phyloP scores from a whole-genome alignment of 768 basidiomycete genomes.

The Boletus pseudopeckii region DNA sequence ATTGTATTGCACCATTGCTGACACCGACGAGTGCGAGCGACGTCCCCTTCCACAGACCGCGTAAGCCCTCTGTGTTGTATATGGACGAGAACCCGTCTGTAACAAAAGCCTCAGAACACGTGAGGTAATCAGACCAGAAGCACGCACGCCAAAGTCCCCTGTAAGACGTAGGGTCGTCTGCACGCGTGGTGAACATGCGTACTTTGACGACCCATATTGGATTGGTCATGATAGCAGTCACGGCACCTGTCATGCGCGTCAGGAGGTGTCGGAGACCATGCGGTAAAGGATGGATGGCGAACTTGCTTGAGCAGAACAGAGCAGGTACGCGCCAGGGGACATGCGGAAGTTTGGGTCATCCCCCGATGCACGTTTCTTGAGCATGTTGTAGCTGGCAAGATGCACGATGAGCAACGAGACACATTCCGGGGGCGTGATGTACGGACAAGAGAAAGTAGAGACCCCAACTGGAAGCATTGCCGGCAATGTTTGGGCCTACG shows the following conservation, averaged over 20 bases:
- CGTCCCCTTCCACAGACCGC: conserved; percentile 86
- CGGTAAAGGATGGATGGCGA: conserved; percentile 40
- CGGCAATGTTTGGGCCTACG: conserved; percentile 84
- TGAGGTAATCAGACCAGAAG: not conserved
- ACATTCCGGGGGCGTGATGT: not conserved
- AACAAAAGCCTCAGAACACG: not conserved
- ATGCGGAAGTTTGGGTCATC: conserved; percentile 64
- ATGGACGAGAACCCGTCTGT: conserved; percentile 74
- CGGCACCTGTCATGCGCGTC: conserved; percentile 60
- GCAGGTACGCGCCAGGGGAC: conserved; percentile 74
- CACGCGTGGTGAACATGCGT: conserved; percentile 85
- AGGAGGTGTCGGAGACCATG: conserved; percentile 10
- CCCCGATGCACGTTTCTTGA: conserved; percentile 76
- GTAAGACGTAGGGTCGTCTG: conserved; percentile 69
- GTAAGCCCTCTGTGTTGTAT: conserved; percentile 65
- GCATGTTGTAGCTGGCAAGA: conserved; percentile 77
- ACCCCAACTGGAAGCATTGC: conserved; percentile 96
- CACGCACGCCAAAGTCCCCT: conserved; percentile 67
- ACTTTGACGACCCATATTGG: conserved; percentile 98
- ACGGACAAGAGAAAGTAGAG: conserved; percentile 93
- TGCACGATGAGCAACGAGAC: conserved; percentile 1
- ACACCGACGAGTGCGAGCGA: conserved; percentile 87
- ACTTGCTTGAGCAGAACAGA: conserved; percentile 97
- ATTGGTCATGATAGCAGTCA: conserved; percentile 92
- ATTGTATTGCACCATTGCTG: conserved; percentile 92